Conservation (phyloP, 768 basidiomycete species). For the Clitopilus passeckerianus region DNA sequence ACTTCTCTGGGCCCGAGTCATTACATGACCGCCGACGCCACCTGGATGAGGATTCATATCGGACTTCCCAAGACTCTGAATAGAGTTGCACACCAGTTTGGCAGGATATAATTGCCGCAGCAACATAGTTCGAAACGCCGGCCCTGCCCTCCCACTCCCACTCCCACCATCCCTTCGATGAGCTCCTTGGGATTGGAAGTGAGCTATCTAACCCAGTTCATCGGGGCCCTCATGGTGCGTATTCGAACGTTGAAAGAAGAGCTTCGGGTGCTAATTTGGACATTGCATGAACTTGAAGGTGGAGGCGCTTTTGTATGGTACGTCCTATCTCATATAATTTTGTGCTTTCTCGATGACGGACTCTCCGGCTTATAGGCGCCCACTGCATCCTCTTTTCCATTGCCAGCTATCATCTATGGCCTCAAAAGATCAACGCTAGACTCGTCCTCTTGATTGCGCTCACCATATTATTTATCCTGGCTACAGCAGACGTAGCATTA, state of each 20-base stretch:
- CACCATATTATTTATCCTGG: not conserved
- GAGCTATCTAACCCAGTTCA: not conserved
- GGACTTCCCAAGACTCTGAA: no score
- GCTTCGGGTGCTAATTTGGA: not conserved
- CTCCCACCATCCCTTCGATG: not conserved
- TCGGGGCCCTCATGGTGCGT: not conserved
- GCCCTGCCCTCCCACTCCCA: no score
- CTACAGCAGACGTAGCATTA: constrained; percentile 4
- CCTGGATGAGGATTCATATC: no score
- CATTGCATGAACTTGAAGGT: constrained; percentile 1
- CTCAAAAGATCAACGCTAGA: not conserved
- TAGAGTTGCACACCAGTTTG: no score
- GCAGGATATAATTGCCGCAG: no score
- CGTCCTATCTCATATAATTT: not conserved
- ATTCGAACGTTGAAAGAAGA: not conserved
- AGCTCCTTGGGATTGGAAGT: not conserved
- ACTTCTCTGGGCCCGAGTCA: no score
- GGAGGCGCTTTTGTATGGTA: constrained; percentile 3
- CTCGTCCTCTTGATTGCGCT: not conserved
- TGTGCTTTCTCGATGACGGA: not conserved
- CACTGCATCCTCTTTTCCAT: constrained; percentile 5
- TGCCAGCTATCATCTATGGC: not conserved
- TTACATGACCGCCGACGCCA: no score
- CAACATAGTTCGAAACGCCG: no score
- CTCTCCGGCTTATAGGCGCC: not conserved